Conservation (phyloP, 805 yeast genomes). For the Wickerhamiella siamensis region DNA sequence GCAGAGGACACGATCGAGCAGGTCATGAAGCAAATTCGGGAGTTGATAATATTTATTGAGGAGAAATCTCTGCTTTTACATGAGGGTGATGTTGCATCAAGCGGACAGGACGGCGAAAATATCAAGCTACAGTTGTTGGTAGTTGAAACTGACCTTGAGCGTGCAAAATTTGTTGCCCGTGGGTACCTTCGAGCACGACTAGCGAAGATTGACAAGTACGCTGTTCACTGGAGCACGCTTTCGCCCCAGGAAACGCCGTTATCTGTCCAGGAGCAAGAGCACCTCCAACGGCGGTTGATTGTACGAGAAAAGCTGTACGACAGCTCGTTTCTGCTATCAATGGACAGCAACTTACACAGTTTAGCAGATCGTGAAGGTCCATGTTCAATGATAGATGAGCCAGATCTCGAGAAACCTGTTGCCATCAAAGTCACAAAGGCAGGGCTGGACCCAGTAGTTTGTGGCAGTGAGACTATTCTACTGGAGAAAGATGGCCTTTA, state of each 20-base stretch:
- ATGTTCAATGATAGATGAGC: constrained; percentile 55
- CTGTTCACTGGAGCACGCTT: constrained; percentile 40
- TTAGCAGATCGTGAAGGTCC: constrained; percentile 59
- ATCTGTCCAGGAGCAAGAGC: constrained; percentile 11
- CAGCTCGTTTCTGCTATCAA: constrained; percentile 44
- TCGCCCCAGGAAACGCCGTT: constrained; percentile 5
- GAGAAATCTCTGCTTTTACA: constrained; percentile 65
- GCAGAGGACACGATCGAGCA: constrained; percentile 44
- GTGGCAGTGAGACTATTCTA: constrained; percentile 38
- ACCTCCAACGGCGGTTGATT: constrained; percentile 37
- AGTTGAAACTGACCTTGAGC: constrained; percentile 81
- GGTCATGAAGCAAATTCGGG: constrained; percentile 42
- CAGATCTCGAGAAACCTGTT: constrained; percentile 65
- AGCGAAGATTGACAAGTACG: constrained; percentile 51
- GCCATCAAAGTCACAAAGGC: constrained; percentile 43
- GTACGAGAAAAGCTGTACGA: constrained; percentile 53
- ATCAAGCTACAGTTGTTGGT: constrained; percentile 68
- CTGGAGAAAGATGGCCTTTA: constrained; percentile 53
- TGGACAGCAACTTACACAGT: constrained; percentile 57
- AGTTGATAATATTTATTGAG: constrained; percentile 65
- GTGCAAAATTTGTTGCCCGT: constrained; percentile 69
- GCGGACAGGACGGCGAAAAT: constrained; percentile 17
- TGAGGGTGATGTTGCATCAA: constrained; percentile 17
- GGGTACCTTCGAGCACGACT: constrained; percentile 68
- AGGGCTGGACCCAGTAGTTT: constrained; percentile 27